phyloP scores from a whole-genome alignment of 768 basidiomycete species.

The Dictyophora rubrovolvata region DNA sequence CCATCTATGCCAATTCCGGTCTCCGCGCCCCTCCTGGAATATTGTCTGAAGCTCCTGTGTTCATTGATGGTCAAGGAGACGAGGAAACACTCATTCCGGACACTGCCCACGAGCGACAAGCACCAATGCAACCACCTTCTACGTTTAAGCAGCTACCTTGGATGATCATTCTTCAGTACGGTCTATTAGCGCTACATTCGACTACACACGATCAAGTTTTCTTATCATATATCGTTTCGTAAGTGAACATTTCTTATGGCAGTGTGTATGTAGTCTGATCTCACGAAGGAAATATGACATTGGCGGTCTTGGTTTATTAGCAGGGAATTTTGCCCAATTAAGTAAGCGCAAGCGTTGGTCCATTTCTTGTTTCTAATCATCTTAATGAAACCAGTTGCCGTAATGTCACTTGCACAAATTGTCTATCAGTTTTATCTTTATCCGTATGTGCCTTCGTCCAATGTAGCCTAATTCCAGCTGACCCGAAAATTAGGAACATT shows the following conservation, averaged over 20 bases:
- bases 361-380: neutral
- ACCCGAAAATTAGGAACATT: constrained; percentile 41
- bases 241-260: constrained; percentile 23
- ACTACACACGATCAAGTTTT: constrained; percentile 89
- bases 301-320: constrained; percentile 87
- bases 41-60: constrained; percentile 51
- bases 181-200: constrained; percentile 76
- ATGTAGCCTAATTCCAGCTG: neutral
- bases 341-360: constrained; percentile 31
- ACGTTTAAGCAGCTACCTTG: constrained; percentile 68
- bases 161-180: constrained; percentile 83
- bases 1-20: constrained; percentile 78
- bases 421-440: constrained; percentile 87
- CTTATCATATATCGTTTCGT: constrained; percentile 86
- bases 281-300: constrained; percentile 56
- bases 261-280: constrained; percentile 1
- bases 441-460: constrained; percentile 45
- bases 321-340: constrained; percentile 86
- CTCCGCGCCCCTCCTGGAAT: constrained; percentile 71
- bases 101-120: constrained; percentile 20
- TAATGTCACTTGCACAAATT: constrained; percentile 93
- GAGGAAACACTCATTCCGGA: constrained; percentile 26
- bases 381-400: constrained; percentile 44
- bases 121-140: constrained; percentile 48
- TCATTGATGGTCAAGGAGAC: constrained; percentile 30